Conservation (phyloP, 768 basidiomycete species). For the Clavulina sp. region DNA sequence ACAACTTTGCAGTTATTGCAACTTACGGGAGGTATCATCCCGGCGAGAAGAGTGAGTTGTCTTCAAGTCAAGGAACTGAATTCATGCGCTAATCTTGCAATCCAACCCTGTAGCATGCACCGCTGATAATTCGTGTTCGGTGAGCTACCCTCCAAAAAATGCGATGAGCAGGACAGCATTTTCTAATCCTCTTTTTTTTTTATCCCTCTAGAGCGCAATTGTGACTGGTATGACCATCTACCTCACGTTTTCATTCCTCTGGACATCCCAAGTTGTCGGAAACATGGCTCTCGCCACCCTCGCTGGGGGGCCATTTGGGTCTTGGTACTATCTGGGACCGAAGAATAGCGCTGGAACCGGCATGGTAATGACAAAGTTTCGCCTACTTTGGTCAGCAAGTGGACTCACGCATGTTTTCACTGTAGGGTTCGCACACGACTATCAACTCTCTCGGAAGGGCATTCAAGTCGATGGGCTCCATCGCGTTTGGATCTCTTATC, state of each 20-base stretch:
- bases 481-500: constrained; percentile 70
- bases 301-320: constrained; percentile 60
- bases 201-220: constrained; percentile 28
- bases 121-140: no score
- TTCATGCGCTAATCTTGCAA: no score
- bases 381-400: neutral
- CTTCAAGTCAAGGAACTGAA: no score
- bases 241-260: constrained; percentile 66
- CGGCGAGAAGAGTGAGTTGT: no score
- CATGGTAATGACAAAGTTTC: constrained; percentile 27
- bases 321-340: constrained; percentile 79
- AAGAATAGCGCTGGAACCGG: constrained; percentile 27
- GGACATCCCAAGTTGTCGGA: constrained; percentile 68
- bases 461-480: constrained; percentile 63
- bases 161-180: no score
- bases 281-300: constrained; percentile 66
- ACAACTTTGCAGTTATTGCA: no score
- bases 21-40: no score
- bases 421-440: constrained; percentile 52
- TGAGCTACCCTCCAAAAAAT: no score
- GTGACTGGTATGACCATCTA: constrained; percentile 68
- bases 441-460: constrained; percentile 53
- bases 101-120: no score
- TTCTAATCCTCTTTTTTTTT: constrained; percentile 54
- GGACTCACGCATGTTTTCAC: neutral